Evolutionary conservation across 202 grass and related monocot genomes (phyloP), one percentile per base, ranked within the genome.

Genomic region (Zoysia matrella): DNA sequence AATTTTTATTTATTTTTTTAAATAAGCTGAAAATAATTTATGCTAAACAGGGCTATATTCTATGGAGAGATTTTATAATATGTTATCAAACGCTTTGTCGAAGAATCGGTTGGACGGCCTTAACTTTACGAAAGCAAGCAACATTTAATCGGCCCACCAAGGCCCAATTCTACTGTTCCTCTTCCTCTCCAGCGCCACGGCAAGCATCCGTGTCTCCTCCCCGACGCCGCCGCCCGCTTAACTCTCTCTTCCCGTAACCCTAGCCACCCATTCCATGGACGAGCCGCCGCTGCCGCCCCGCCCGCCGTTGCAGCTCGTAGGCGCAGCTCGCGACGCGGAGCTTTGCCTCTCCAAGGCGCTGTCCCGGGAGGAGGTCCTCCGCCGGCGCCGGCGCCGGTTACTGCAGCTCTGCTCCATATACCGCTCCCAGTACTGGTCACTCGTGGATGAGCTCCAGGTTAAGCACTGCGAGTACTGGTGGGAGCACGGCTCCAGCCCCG

Each of bases 291-390:
- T 43, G 62, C 71, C 41, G 18, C 11, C 11, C 58, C 58, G 16
- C 16, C 45, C 40, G 66, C 65, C 55, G 55, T 0, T 82, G 65
- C 0, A 3, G 16, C 65, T 87, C 66, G 9, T 30, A 10, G 66
- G 55, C 18, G 58, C 85, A 22, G 48, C 10, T 47, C 65, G 12
- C 4, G 66, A 87, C 14, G 65, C 65, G 6, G 61, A 11, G 65
- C 85, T 82, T 10, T 2, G 18, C 57, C 65, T 65, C 48, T 45
- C 72, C 4, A 30, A 43, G 18, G 66, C 66, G 79, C 57, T 87
- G 4, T 82, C 85, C 49, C 85, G 85, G 22, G 85, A 82, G 73
- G 85, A 87, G 79, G 73, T 87, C 39, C 49, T 87, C 43, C 55
- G 73, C 13, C 85, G 79, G 6, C 85, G 85, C 47, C 78, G 22